Evolutionary conservation across 208 protist genomes (phyloP), one percentile per base, ranked within the genome.

Genomic region (Perkinsela sp.): DNA sequence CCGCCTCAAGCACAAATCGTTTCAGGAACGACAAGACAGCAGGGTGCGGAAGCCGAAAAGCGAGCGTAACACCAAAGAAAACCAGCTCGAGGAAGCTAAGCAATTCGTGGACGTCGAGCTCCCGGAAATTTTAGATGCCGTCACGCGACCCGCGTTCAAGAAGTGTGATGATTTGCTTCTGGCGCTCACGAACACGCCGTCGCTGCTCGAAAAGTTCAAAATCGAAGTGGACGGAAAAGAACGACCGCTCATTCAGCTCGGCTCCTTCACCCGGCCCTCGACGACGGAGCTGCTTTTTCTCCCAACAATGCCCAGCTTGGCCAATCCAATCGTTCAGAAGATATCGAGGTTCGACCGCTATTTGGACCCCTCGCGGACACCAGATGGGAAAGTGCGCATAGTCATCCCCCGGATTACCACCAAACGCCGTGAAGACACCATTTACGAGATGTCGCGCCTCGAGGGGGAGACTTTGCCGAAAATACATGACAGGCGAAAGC

Each of bases 151-250:
- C 40, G 40, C 22, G 22, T 22, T 57, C 40, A 57, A 57, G 40
- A 6, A 22, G 13, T 57, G 40, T 22, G 40, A 57, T 22, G 40
- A 57, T 22, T 22, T 57, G 13, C 40, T 57, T 6, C 40, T 57
- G 13, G 40, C 13, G 13, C 40, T 57, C 40, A 22, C 40, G 22
- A 57, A 57, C 40, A 57, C 22, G 40, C 40, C 40, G 22, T 57
- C 40, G 40, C 40, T 57, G 40, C 40, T 57, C 40, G 40, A 57
- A 57, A 57, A 57, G 40, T 57, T 57, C 40, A 57, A 57, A 57
- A 57, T 57, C 22, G 40, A 57, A 57, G 40, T 57, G 6, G 40
- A 57, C 40, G 40, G 40, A 6, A 57, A 57, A 57, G 40, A 57
- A 22, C 40, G 40, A 6, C 40, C 40, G 40, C 40, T 57, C 13